Base-by-base conservation (phyloP, 2,329 filamentous ascomycete species). In the Neocucurbitaria cava region DNA sequence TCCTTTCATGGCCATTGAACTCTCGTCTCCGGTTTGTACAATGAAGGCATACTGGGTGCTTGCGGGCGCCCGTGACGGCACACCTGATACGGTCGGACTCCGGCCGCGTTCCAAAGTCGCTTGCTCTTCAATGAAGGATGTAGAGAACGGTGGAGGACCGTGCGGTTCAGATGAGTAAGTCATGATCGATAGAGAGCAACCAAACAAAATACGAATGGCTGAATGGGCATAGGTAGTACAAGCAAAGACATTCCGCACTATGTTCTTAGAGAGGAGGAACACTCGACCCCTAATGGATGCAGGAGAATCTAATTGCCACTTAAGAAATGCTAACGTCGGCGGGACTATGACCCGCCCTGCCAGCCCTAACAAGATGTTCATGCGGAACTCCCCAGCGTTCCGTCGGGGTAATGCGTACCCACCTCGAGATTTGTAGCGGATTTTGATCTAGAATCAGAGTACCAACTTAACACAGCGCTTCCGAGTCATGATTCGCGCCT, bases 21-120 rank as follows among this genome's bases (percentile, higher is more conserved):
- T 61, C 28, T 62, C 60, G 10, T 60, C 56, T 20, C 64, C 64
- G 3, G 62, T 64, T 21, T 54, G 60, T 36, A 56, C 58, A 30
- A 67, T 65, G 49, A 67, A 67, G 36, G 59, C 55, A 40, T 65
- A 67, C 31, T 64, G 59, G 4, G 62, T 63, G 24, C 55, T 46
- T 3, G 46, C 30, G 26, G 15, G 4, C 10, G 31, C 31, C 8
- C 21, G 3, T 8, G 31, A 30, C 6, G 30, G n/a, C 26, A 18
- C 5, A 5, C n/a, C 33, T 18, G 13, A 36, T 6, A 18, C n/a
- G 33, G 5, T 18, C n/a, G 33, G 33, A 15, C 13, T 36, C 17
- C n/a, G 33, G 33, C 33, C 33, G 17, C 33, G 33, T 7, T 15
- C n/a, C 17, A 15, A 36, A 6, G 33, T 15, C 33, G 5, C 33